phyloP scores from a whole-genome alignment of 2,329 filamentous ascomycete species.

The Colletotrichum somersetense region DNA sequence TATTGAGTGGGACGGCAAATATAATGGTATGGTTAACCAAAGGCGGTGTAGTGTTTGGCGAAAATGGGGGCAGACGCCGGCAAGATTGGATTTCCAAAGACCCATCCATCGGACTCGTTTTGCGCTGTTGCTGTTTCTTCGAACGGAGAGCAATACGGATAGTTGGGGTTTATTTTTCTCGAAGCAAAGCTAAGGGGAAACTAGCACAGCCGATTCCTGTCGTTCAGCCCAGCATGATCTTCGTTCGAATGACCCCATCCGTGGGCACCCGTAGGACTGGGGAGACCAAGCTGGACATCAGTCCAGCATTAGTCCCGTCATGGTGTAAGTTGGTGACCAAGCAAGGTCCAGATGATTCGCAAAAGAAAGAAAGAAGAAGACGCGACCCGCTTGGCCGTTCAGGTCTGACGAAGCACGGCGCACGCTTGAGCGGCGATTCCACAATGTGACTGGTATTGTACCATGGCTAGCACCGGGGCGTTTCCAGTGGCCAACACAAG shows the following conservation, averaged over 20 bases:
- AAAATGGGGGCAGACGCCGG: slow-evolving; percentile 13
- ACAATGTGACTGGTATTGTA: slow-evolving; percentile 8
- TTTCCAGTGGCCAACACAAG: slow-evolving; percentile 5
- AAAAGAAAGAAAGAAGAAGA: background rate
- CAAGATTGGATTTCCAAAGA: slow-evolving; percentile 11
- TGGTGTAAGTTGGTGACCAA: slow-evolving; percentile 30
- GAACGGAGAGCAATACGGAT: slow-evolving; percentile 12
- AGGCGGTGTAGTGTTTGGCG: slow-evolving; percentile 24
- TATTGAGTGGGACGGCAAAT: slow-evolving; percentile 33
- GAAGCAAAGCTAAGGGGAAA: slow-evolving; percentile 28
- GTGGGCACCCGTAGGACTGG: slow-evolving; percentile 23
- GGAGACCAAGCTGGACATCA: slow-evolving; percentile 27
- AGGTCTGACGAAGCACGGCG: slow-evolving; percentile 25
- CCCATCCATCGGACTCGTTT: slow-evolving; percentile 27
- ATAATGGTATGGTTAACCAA: slow-evolving; percentile 13
- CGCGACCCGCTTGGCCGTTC: slow-evolving; percentile 23
- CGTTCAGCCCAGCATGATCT: slow-evolving; percentile 42
- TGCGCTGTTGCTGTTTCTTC: slow-evolving; percentile 17
- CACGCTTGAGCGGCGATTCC: slow-evolving; percentile 21
- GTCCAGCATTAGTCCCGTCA: slow-evolving; percentile 9
- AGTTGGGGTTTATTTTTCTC: slow-evolving; percentile 38
- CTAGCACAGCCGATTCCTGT: slow-evolving; percentile 37
- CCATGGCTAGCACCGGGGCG: background rate
- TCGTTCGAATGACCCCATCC: slow-evolving; percentile 34
- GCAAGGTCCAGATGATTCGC: slow-evolving; percentile 12